Evolutionary conservation across 2,329 filamentous ascomycete species (phyloP), one percentile per base, ranked within the genome.

Genomic region (Colletotrichum agaves): DNA sequence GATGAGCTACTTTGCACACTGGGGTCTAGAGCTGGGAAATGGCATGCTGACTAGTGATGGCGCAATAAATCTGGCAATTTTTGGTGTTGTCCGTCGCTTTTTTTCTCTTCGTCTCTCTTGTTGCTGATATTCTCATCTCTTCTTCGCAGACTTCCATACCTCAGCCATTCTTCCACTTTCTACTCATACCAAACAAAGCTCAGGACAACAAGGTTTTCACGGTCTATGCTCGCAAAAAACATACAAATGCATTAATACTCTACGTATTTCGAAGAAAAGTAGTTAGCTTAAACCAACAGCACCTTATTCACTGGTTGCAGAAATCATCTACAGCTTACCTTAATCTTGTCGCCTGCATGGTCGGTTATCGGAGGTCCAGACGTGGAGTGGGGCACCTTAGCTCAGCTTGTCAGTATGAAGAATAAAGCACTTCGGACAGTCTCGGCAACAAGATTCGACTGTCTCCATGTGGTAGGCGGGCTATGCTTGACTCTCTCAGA

Each of bases 351-450:
- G 19, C 55, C 55, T 46, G 55, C 55, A 58, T 44, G 17, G n/a
- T 59, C 60, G 60, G 64, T 58, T 67, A 64, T 63, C 60, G 37
- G 53, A 67, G 52, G 64, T 46, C 52, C 31, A 59, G 44, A 27
- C 27, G 5, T 27, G 27, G 27, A 58, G 31, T 13, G 50, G 43
- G 39, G 21, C n/a, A 10, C 11, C 31, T 67, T 59, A 67, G 5
- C 39, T 59, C 59, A 64, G 53, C 53, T 23, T 3, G 4, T 3
- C 21, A 27, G 46, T 59, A 5, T 7, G 27, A 27, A 27, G 23
- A 27, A 4, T 64, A 49, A 52, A 37, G 15, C 15, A 31, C 15
- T 21, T 7, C 21, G 19, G 58, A 52, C 63, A 41, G 60, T 53
- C 41, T 46, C 23, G 11, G n/a, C n/a, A 8, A 12, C 17, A 11